phyloP scores from a whole-genome alignment of 805 yeast species.

The Zygotorulaspora danielsina region DNA sequence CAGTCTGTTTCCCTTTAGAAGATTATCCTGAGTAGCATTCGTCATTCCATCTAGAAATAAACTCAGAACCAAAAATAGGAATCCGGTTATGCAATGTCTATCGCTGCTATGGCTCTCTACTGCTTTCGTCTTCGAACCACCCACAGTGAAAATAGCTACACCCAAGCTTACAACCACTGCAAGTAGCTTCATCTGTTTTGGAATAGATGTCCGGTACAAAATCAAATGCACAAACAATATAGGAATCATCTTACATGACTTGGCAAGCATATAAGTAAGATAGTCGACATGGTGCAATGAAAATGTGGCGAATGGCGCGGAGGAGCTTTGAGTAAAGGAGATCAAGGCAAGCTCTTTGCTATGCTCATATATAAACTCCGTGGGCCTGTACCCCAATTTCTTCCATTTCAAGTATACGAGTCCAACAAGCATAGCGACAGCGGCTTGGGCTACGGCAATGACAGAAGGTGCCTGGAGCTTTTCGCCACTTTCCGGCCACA shows the following conservation, averaged over 20 bases:
- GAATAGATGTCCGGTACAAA: constrained; percentile 66
- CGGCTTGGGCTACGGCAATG: constrained; percentile 70
- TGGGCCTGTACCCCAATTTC: constrained; percentile 30
- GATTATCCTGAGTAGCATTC: constrained; percentile 86
- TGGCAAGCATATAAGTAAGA: constrained; percentile 77
- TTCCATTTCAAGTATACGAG: constrained; percentile 47
- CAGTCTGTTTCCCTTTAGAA: constrained; percentile 45
- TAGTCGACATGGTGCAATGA: constrained; percentile 82
- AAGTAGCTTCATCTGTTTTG: constrained; percentile 70
- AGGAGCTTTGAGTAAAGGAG: constrained; percentile 69
- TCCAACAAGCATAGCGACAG: constrained; percentile 70
- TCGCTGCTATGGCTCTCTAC: constrained; percentile 29
- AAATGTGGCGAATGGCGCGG: constrained; percentile 78
- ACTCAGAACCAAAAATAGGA: constrained; percentile 53
- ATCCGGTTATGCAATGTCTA: constrained; percentile 49
- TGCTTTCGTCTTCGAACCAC: constrained; percentile 35
- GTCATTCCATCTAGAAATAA: constrained; percentile 86
- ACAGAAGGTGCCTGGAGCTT: constrained; percentile 73
- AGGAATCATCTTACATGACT: constrained; percentile 90
- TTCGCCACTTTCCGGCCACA: constrained; percentile 55
- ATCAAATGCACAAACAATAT: constrained; percentile 81
- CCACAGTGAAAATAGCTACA: constrained; percentile 70
- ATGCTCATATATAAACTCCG: constrained; percentile 36
- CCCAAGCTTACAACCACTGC: constrained; percentile 79
- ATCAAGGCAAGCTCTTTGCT: constrained; percentile 44